A percentile compares a stretch with the other conserved stretches of the same genome.
Evolutionary conservation across 257 asterid genomes (phyloP).

Genomic region (Sherardia arvensis): DNA sequence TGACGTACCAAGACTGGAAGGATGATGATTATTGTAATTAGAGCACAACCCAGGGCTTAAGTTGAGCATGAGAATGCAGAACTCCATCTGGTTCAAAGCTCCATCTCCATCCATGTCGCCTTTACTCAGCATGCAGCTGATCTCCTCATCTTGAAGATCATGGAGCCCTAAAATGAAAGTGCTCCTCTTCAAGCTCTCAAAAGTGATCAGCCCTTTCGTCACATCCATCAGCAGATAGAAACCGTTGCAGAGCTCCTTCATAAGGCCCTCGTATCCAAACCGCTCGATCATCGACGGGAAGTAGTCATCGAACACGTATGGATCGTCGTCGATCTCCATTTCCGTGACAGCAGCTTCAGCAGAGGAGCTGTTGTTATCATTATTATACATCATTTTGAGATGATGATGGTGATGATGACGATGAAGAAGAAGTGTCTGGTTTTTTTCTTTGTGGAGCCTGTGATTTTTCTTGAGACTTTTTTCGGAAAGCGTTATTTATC

Average conservation of each 20-base stretch:
- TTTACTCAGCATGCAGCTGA: slow-evolving; percentile 24
- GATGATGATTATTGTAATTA: background rate
- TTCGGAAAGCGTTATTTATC: background rate
- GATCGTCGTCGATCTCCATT: slow-evolving; percentile 13
- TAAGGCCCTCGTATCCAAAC: slow-evolving; percentile 25
- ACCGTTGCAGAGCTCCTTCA: slow-evolving; percentile 29
- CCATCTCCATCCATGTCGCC: slow-evolving; percentile 41
- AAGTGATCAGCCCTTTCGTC: slow-evolving; percentile 25
- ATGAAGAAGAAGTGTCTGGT: background rate
- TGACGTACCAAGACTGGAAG: slow-evolving; percentile 3
- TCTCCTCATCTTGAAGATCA: slow-evolving; percentile 27
- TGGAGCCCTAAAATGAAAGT: slow-evolving; percentile 20
- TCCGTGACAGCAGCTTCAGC: background rate
- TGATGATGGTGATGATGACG: too few species aligned
- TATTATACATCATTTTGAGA: too few species aligned
- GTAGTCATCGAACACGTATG: slow-evolving; percentile 21
- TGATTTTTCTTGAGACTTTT: too few species aligned
- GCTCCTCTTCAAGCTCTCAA: slow-evolving; percentile 32
- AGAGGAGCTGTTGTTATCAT: background rate
- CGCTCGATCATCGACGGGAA: slow-evolving; percentile 28
- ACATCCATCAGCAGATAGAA: slow-evolving; percentile 31
- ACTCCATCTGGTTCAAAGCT: slow-evolving; percentile 33
- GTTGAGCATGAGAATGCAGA: slow-evolving; percentile 31
- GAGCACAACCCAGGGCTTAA: slow-evolving; percentile 18
- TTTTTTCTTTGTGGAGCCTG: background rate